Evolutionary conservation across 2,329 filamentous ascomycete genomes (phyloP).

Genomic region (Leptographium lundbergii): DNA sequence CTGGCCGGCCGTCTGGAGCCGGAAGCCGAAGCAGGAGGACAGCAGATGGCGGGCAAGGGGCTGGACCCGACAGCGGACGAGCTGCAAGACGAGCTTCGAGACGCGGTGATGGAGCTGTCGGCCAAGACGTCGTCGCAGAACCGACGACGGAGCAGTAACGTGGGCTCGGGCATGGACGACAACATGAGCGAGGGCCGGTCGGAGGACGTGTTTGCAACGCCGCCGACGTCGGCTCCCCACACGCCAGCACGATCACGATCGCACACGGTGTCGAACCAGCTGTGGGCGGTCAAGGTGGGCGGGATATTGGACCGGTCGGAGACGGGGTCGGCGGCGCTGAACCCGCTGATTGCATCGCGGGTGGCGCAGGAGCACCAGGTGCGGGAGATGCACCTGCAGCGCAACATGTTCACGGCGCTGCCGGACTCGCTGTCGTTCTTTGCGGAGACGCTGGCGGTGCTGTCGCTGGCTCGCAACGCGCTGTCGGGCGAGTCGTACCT

Average conservation of each 20-base stretch:
- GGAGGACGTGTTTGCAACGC: slow-evolving; percentile 47
- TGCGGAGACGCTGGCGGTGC: slow-evolving; percentile 52
- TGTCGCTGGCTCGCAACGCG: slow-evolving; percentile 67
- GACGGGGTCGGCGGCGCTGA: slow-evolving; percentile 47
- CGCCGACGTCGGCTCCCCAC: slow-evolving; percentile 39
- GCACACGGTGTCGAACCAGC: slow-evolving; percentile 32
- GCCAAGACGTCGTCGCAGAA: not conserved
- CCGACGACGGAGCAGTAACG: slow-evolving; percentile 1
- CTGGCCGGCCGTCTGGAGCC: slow-evolving; percentile 56
- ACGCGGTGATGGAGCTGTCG: slow-evolving; percentile 8
- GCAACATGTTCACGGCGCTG: slow-evolving; percentile 61
- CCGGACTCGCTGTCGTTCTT: slow-evolving; percentile 62
- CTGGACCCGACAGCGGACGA: not conserved
- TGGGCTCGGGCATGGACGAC: slow-evolving; percentile 6
- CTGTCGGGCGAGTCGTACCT: slow-evolving; percentile 54
- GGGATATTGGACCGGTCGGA: slow-evolving; percentile 59
- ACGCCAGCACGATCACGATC: slow-evolving; percentile 37
- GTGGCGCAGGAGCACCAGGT: slow-evolving; percentile 39
- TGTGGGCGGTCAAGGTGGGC: slow-evolving; percentile 44
- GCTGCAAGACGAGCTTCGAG: slow-evolving; percentile 7
- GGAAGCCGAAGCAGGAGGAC: slow-evolving; percentile 20
- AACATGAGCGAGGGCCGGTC: slow-evolving; percentile 32
- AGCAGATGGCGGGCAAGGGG: not conserved
- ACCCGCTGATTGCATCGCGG: slow-evolving; percentile 43
- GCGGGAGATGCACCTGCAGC: slow-evolving; percentile 54